These are phyloP conservation scores for Phanerochaete sordida DNA, from an alignment of 768 basidiomycete genomes.

Conservation along the genomic window DNA sequence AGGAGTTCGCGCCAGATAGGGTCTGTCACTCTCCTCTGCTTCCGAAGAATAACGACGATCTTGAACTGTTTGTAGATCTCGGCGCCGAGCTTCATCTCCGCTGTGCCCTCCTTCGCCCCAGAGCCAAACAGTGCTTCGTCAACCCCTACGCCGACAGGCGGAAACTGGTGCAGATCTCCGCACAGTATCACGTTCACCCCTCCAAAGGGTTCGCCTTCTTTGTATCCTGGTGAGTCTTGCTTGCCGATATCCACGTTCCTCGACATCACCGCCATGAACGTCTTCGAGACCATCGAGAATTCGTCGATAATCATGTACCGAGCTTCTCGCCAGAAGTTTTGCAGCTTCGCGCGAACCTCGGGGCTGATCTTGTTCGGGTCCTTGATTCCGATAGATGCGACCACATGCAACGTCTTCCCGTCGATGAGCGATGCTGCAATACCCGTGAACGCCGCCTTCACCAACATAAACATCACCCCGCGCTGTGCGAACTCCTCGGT, in stretches of 20 bases:
- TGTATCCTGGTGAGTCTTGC: conserved; percentile 3
- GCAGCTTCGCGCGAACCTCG: conserved; percentile 11
- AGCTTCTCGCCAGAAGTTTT: conserved; percentile 14
- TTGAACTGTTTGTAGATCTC: conserved; percentile 13
- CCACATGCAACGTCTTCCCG: conserved; percentile 32
- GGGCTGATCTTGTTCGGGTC: no score
- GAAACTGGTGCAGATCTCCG: conserved; percentile 45
- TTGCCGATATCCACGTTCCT: conserved; percentile 11
- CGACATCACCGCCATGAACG: conserved; percentile 19
- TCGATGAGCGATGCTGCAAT: conserved; percentile 38
- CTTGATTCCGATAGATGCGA: conserved; percentile 13
- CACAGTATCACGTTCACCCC: conserved; percentile 36
- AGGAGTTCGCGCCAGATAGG: conserved; percentile 29
- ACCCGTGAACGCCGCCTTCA: conserved; percentile 36
- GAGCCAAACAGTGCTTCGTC: no score
- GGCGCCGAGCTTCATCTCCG: neutral
- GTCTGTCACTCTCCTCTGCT: conserved; percentile 35
- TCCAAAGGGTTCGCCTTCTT: conserved; percentile 26
- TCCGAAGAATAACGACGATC: conserved; percentile 32
- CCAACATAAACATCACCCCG: conserved; percentile 13
- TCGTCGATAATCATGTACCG: conserved; percentile 38
- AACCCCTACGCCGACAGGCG: no score
- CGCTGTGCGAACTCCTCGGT: conserved; percentile 28
- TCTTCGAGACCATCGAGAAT: conserved; percentile 33
- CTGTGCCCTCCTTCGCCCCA: neutral